Percentiles rank a stretch among this genome's conserved stretches.
Evolutionary conservation across 208 protist genomes (phyloP).

Genomic region (Trypanosoma cruzi): DNA sequence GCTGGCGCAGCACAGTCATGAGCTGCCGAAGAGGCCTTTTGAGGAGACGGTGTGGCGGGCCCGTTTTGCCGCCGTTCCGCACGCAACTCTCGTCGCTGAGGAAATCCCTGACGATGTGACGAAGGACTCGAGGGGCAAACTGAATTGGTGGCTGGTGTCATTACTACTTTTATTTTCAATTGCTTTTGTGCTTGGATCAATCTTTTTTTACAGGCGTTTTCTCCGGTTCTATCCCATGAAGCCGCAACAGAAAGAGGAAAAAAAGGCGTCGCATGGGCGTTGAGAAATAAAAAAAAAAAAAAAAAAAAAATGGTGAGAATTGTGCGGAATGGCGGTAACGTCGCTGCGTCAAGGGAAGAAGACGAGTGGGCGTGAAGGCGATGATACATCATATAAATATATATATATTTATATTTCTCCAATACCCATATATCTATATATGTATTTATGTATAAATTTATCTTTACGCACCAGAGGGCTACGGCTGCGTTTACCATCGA

Average conservation of each 20-base stretch:
- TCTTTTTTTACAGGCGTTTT: constrained; percentile 59
- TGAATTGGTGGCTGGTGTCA: constrained; percentile 49
- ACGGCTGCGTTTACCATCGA: too few species aligned
- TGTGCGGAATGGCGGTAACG: too few species aligned
- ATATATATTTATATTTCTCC: too few species aligned
- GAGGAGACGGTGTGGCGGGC: constrained; percentile 45
- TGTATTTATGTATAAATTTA: too few species aligned
- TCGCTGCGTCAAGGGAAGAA: neutral
- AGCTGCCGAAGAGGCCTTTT: constrained; percentile 22
- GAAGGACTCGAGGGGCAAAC: constrained; percentile 41
- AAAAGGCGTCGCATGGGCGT: neutral
- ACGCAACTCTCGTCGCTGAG: constrained; percentile 30
- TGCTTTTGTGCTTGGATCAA: constrained; percentile 31
- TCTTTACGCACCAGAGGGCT: too few species aligned
- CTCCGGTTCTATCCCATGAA: constrained; percentile 16
- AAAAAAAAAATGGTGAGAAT: neutral
- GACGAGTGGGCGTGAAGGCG: neutral
- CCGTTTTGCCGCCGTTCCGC: constrained; percentile 48
- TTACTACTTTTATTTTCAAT: constrained; percentile 50
- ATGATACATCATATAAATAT: too few species aligned
- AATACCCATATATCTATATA: too few species aligned
- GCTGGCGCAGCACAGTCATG: constrained; percentile 7
- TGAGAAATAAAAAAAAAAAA: too few species aligned
- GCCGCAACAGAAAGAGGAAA: neutral
- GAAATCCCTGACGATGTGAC: constrained; percentile 36